Base-by-base conservation (phyloP, 805 yeast genomes). In the Candida germanica region DNA sequence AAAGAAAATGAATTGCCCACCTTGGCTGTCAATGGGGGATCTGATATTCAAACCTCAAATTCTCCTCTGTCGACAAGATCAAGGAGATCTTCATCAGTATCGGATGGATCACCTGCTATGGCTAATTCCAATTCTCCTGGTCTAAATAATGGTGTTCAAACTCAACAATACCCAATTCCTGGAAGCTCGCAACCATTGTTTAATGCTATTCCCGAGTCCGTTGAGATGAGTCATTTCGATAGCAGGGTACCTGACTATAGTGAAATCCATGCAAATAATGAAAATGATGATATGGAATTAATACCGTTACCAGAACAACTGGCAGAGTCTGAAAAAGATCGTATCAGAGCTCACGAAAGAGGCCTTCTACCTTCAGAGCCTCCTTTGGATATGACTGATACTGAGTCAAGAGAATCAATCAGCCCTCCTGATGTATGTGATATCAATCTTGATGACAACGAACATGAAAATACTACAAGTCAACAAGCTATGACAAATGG, bases 281-380 rank as follows among this genome's bases (percentile, higher is more conserved):
- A 27, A 13, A 20, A 15, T 2, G 35, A 19, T 12, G 18, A 28
- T 16, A 25, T 16, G 23, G 31, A 29, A 23, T 25, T 44, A n/a
- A n/a, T 43, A 12, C 43, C 48, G 10, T 16, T 41, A 20, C 53
- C 54, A 7, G 31, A 35, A 10, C 43, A 39, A 12, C 35, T 35
- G 5, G 47, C 50, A n/a, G 31, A 72, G 23, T 53, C 78, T 1
- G 91, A 83, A 40, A 83, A 83, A 52, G 82, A 80, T 42, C 49
- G 69, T 11, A 54, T 80, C 47, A 60, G 69, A 39, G 56, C 67
- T 3, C 69, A 69, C 31, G 89, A 82, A 51, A 70, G 72, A 30
- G 72, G 83, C 4, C 59, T 83, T 27, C 49, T 81, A 15, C 89
- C 91, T 0, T 79, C 87, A 2, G 82, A 59, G 21, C 71, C 71